These are phyloP conservation scores for Jaapia argillacea DNA, from an alignment of 768 basidiomycete genomes.

Conservation along the genomic window DNA sequence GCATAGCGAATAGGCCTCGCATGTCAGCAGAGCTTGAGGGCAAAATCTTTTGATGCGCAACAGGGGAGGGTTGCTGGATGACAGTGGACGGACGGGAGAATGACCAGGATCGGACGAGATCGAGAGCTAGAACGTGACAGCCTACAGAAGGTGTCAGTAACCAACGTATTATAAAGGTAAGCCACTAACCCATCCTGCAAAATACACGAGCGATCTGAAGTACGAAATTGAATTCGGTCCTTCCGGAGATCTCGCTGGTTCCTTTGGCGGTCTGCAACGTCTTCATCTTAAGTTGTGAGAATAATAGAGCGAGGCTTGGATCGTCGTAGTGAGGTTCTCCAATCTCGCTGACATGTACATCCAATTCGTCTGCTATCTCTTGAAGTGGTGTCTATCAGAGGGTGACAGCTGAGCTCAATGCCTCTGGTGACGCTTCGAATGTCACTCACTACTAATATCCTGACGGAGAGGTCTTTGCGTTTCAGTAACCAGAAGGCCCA, in stretches of 20 bases:
- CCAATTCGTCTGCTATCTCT: slow-evolving; percentile 53
- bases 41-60: slow-evolving; percentile 9
- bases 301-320: slow-evolving; percentile 83
- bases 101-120: slow-evolving; percentile 85
- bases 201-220: slow-evolving; percentile 91
- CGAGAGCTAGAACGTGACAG: slow-evolving; percentile 85
- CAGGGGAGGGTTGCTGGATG: slow-evolving; percentile 13
- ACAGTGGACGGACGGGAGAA: slow-evolving; percentile 68
- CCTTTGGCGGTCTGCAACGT: slow-evolving; percentile 91
- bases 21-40: slow-evolving; percentile 34
- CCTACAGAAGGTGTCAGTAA: slow-evolving; percentile 34
- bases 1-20: slow-evolving; percentile 38
- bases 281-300: slow-evolving; percentile 82
- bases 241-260: slow-evolving; percentile 81
- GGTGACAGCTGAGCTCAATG: not conserved
- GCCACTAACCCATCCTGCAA: slow-evolving; percentile 77
- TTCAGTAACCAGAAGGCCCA: slow-evolving; percentile 98
- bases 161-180: not conserved
- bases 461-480: slow-evolving; percentile 80
- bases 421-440: not conserved
- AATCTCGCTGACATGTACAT: slow-evolving; percentile 49
- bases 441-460: slow-evolving; percentile 69
- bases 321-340: slow-evolving; percentile 90
- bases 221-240: slow-evolving; percentile 91
- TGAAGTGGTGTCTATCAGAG: slow-evolving; percentile 68